phyloP scores from a whole-genome alignment of 306 rosid genomes.

The Clitoria ternatea region DNA sequence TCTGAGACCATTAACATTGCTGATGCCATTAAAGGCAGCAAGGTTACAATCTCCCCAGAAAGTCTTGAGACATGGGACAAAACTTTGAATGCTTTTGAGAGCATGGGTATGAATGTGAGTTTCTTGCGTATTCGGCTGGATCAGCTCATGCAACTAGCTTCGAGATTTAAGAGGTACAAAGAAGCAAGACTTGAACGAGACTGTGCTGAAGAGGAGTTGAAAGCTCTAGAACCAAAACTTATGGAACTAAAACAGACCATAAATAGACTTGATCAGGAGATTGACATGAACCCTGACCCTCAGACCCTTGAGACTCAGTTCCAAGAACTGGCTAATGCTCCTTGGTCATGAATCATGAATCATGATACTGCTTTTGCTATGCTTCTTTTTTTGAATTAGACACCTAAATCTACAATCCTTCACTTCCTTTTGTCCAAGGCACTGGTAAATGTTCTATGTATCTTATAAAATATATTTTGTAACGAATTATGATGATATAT shows the following conservation, averaged over 20 bases:
- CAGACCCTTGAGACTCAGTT: constrained; percentile 29
- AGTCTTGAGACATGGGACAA: constrained; percentile 38
- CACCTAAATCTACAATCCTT: not conserved
- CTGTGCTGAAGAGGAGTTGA: constrained; percentile 24
- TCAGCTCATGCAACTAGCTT: constrained; percentile 29
- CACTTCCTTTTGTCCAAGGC: not conserved
- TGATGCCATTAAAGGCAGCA: constrained; percentile 56
- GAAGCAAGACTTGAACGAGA: constrained; percentile 28
- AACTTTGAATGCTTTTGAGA: constrained; percentile 44
- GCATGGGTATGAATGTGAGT: constrained; percentile 48
- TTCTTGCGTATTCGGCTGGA: constrained; percentile 44
- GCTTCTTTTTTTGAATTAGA: not conserved
- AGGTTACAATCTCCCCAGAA: constrained; percentile 29
- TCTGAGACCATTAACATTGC: constrained; percentile 49
- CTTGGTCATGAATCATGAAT: constrained; percentile 38
- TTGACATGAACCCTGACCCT: constrained; percentile 8
- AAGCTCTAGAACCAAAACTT: constrained; percentile 3
- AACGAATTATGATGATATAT: too few species aligned
- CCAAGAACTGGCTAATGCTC: constrained; percentile 39
- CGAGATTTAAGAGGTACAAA: constrained; percentile 17
- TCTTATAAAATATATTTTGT: too few species aligned
- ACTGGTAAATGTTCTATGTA: too few species aligned
- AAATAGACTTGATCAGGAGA: constrained; percentile 30
- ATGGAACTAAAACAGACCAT: constrained; percentile 5
- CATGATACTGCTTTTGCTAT: too few species aligned